Evolutionary conservation across 2,329 filamentous ascomycete species (phyloP), one percentile per base, ranked within the genome.

Genomic region (Colletotrichum lentis): DNA sequence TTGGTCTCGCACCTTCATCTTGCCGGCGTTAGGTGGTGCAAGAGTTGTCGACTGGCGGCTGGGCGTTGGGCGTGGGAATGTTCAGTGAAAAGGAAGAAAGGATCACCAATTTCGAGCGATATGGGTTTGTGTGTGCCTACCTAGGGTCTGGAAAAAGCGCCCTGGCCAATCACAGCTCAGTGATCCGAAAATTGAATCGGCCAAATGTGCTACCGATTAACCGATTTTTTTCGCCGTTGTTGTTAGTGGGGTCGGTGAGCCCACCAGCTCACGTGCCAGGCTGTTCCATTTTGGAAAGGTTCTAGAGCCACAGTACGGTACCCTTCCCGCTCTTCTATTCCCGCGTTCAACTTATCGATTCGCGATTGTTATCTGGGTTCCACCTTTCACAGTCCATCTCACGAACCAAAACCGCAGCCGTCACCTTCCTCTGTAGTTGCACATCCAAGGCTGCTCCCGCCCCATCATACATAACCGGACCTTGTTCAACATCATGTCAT

Each of bases 11-110:
- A 82, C 80, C 80, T 82, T 82, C 80, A 82, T 82, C 75, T 80
- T 82, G 80, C 80, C 80, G 78, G 80, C 77, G 76, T 77, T 78
- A 78, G 76, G 74, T 80, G 79, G 78, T 81, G 77, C 79, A 80
- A 80, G 77, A 78, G 77, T 79, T 77, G 78, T 80, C 79, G 79
- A 79, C 79, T 78, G 79, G 31, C 49, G 79, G 76, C 74, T 73
- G 72, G 72, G 71, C 71, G 77, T 62, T 72, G 62, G 76, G 78
- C 78, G 78, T 78, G 75, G 52, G 74, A 76, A 63, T 59, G 49
- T 64, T 74, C 76, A 49, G 31, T 72, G 56, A 74, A 74, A 72
- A 74, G 74, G 73, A 73, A 59, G 43, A 53, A 60, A 52, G 22
- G 44, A 62, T 39, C 55, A 61, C 11, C 22, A 78, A 76, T 77